Evolutionary conservation across 106 monocot species (phyloP).

Genomic region (Phalaenopsis aphrodite): DNA sequence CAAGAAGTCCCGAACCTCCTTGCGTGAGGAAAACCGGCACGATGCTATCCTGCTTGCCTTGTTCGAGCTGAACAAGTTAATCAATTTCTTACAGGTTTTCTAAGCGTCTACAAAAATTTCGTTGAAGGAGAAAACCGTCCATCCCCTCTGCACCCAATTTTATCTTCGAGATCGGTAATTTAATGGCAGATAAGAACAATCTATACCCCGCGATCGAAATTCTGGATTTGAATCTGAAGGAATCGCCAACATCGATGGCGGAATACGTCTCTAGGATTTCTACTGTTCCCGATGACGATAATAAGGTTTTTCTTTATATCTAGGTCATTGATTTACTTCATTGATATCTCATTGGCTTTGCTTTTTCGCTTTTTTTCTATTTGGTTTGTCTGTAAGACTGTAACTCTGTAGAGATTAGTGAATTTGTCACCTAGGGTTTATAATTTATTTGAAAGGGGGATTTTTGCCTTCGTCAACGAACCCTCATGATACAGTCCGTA

Average conservation of each 20-base stretch:
- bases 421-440: background rate
- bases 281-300: background rate
- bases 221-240: background rate
- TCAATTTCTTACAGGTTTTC: background rate
- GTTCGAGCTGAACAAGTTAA: background rate
- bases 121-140: background rate
- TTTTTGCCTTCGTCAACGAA: background rate
- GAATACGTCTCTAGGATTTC: background rate
- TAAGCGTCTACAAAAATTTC: background rate
- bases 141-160: background rate
- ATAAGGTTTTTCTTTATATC: background rate
- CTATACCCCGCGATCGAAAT: background rate
- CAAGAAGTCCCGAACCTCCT: background rate
- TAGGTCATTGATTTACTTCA: background rate
- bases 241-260: background rate
- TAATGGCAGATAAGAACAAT: background rate
- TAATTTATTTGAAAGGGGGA: background rate
- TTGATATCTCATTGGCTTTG: background rate
- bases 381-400: background rate
- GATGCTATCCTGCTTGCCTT: background rate
- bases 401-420: background rate
- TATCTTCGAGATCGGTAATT: background rate
- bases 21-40: background rate
- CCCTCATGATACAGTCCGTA: too few species aligned
- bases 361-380: background rate